A percentile compares a stretch with the other conserved stretches of the same genome.
Conservation (phyloP, 1,284 basidiomycete species). For the Sporisorium sorghi region DNA sequence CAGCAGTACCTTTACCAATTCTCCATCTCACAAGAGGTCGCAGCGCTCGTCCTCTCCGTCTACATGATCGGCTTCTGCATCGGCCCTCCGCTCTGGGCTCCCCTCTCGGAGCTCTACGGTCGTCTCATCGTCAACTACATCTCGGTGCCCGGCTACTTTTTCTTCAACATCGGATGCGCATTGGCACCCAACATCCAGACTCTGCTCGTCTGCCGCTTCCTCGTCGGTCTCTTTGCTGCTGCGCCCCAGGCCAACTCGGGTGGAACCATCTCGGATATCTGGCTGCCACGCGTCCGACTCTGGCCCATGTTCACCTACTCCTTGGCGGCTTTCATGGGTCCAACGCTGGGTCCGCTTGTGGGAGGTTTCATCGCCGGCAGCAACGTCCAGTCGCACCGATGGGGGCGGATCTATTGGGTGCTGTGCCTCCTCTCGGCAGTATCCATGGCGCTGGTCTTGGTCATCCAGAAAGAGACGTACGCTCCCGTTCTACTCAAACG, state of each 20-base stretch:
- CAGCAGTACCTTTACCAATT: slow-evolving; percentile 39
- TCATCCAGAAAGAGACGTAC: slow-evolving; percentile 44
- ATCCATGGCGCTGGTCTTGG: slow-evolving; percentile 22
- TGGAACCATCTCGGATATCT: slow-evolving; percentile 47
- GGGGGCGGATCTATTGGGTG: slow-evolving; percentile 51
- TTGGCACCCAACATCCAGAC: slow-evolving; percentile 43
- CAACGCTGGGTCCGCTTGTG: slow-evolving; percentile 30
- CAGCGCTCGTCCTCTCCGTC: slow-evolving; percentile 40
- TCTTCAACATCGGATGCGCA: slow-evolving; percentile 55
- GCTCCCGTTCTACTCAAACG: slow-evolving; percentile 44
- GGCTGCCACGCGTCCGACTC: slow-evolving; percentile 23
- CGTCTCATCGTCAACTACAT: slow-evolving; percentile 52
- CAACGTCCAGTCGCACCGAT: slow-evolving; percentile 19
- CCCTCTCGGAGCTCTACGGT: slow-evolving; percentile 52
- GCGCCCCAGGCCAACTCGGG: slow-evolving; percentile 43
- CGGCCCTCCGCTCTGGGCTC: slow-evolving; percentile 55
- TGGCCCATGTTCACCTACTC: slow-evolving; percentile 56
- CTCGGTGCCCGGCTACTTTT: slow-evolving; percentile 40
- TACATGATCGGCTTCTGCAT: slow-evolving; percentile 56
- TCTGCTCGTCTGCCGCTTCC: slow-evolving; percentile 45
- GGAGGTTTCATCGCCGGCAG: slow-evolving; percentile 39
- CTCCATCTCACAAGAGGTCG: slow-evolving; percentile 27
- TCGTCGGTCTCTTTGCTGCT: slow-evolving; percentile 53
- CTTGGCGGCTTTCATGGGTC: slow-evolving; percentile 46
- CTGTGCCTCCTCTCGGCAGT: slow-evolving; percentile 36